A percentile compares a stretch with the other conserved stretches of the same genome.
Conservation (phyloP, 2,329 filamentous ascomycete species). For the Aspergillus sp. region DNA sequence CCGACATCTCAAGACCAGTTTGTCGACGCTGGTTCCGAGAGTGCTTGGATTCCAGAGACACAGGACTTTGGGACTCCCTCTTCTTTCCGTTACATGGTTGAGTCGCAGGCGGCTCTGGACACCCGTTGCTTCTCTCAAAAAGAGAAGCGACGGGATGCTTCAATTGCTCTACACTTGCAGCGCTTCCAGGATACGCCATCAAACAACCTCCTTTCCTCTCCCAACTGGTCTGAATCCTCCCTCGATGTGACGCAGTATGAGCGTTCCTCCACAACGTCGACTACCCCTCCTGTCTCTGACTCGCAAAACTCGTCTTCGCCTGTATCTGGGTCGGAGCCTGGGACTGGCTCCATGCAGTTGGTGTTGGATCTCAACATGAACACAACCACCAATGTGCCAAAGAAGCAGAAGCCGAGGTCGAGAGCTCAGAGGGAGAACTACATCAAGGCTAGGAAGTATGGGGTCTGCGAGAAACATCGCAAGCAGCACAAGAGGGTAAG, state of each 20-base stretch:
- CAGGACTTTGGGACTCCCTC: conserved; percentile 16
- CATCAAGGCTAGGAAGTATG: conserved; percentile 43
- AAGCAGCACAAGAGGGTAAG: conserved; percentile 45
- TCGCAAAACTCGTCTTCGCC: conserved; percentile 3
- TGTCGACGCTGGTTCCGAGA: conserved; percentile 5
- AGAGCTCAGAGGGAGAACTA: conserved; percentile 44
- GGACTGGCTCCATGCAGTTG: conserved; percentile 33
- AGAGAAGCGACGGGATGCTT: conserved; percentile 43
- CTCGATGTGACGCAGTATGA: conserved; percentile 24
- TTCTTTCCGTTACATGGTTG: conserved; percentile 32
- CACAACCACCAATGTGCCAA: conserved; percentile 40
- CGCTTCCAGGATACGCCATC: conserved; percentile 35
- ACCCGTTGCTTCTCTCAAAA: conserved; percentile 35
- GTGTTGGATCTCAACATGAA: conserved; percentile 47
- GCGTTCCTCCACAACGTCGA: conserved; percentile 22
- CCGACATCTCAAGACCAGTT: conserved; percentile 3
- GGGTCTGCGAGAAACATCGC: conserved; percentile 45
- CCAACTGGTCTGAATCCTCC: conserved; percentile 31
- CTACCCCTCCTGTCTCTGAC: conserved; percentile 19
- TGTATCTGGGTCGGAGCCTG: conserved; percentile 16
- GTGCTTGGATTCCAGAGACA: conserved; percentile 15
- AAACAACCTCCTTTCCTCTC: conserved; percentile 33
- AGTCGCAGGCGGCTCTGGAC: conserved; percentile 39
- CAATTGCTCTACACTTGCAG: conserved; percentile 43
- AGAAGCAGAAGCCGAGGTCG: conserved; percentile 43